These are phyloP conservation scores for Gossypium ekmanianum DNA, from an alignment of 345 rosid genomes.

Conservation along the genomic window DNA sequence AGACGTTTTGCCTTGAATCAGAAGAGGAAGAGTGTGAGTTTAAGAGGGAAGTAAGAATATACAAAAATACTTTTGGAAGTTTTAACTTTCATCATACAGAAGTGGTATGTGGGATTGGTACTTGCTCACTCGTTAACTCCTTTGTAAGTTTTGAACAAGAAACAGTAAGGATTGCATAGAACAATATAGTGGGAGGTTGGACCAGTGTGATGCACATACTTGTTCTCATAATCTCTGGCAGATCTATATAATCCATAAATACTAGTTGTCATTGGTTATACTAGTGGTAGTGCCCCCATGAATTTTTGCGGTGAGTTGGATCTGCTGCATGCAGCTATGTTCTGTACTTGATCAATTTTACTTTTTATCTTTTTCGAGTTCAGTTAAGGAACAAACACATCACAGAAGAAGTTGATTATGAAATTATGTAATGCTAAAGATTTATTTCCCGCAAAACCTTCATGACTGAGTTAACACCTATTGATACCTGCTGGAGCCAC, in stretches of 20 bases:
- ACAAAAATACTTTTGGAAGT: background rate
- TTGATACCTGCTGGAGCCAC: background rate
- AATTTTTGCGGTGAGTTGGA: background rate
- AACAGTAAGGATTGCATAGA: background rate
- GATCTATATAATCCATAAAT: background rate
- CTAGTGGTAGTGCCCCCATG: background rate
- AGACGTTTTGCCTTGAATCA: conserved; percentile 67
- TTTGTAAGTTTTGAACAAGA: background rate
- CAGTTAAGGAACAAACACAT: background rate
- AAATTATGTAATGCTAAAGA: background rate
- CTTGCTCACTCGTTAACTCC: background rate
- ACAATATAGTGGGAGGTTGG: background rate
- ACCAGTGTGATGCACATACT: background rate
- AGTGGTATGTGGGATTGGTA: background rate
- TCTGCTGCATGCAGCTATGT: background rate
- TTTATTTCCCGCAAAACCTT: background rate
- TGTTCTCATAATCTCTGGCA: background rate
- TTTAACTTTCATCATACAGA: background rate
- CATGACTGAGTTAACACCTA: background rate
- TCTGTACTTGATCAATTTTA: background rate
- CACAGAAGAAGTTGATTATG: background rate
- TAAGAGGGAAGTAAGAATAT: conserved; percentile 51
- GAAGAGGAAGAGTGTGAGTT: conserved; percentile 60
- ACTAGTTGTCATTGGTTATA: background rate
- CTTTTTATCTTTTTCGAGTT: background rate